Evolutionary conservation across 805 yeast species (phyloP).

Genomic region (Saccharomycopsis fibuligera): DNA sequence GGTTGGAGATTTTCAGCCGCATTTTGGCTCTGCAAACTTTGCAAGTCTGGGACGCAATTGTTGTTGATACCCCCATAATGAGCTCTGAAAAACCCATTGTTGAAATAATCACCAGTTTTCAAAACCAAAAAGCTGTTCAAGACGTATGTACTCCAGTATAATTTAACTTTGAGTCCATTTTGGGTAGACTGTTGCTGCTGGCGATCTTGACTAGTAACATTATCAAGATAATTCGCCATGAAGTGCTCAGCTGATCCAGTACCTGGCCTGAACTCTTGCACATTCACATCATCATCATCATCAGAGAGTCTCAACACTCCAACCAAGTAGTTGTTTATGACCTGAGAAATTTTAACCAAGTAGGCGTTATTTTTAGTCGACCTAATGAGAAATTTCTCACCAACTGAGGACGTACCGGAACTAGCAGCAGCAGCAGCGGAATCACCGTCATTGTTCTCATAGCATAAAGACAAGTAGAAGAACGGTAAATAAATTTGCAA

Average conservation of each 20-base stretch:
- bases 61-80: slow-evolving; percentile 16
- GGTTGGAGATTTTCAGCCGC: slow-evolving; percentile 31
- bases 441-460: slow-evolving; percentile 27
- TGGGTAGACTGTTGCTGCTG: background rate
- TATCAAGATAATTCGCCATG: no score
- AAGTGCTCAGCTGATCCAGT: no score
- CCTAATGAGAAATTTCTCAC: background rate
- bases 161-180: slow-evolving; percentile 29
- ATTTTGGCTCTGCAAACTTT: slow-evolving; percentile 30
- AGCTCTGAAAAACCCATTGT: slow-evolving; percentile 7
- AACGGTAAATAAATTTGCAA: slow-evolving; percentile 45
- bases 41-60: slow-evolving; percentile 30
- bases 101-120: slow-evolving; percentile 18
- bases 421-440: no score
- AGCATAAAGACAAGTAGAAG: slow-evolving; percentile 40
- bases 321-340: slow-evolving; percentile 18
- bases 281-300: slow-evolving; percentile 28
- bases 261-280: slow-evolving; percentile 18
- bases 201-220: background rate
- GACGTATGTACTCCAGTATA: slow-evolving; percentile 40
- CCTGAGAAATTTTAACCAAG: background rate
- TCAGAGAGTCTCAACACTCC: no score
- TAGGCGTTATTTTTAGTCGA: background rate
- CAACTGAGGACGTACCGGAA: background rate
- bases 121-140: slow-evolving; percentile 22